Evolutionary conservation across 2,329 filamentous ascomycete species (phyloP), one percentile per base, ranked within the genome.

Genomic region (Helotiales sp.): DNA sequence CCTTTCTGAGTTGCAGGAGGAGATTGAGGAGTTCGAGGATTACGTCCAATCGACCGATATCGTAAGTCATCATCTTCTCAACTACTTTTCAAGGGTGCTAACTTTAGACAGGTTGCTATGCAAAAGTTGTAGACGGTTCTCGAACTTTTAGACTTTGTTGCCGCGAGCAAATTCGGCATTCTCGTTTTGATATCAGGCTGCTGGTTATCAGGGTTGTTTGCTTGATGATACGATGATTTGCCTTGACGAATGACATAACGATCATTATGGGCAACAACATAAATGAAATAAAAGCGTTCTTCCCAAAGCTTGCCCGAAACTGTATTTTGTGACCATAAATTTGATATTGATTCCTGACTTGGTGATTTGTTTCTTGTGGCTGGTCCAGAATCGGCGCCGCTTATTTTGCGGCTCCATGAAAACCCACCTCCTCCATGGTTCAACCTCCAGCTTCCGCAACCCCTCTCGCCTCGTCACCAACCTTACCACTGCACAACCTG

Each of bases 11-110:
- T 90, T 99, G 75, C 89, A 97, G 87, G 89, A 93, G 80, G 78
- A 92, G 85, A 96, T 98, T 77, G 87, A 54, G 50, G 92, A 87
- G 75, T 87, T 94, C 77, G 96, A 98, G 86, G 96, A 99, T 81
- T 91, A 93, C 81, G 93, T 99, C 79, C 96, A 99, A 89, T 97
- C 93, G 75, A 90, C 91, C 76, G 96, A 98, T 81, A 81, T 97
- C 78, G 90, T 86, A 81, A 80, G 84, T 79, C 70, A 17, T 13
- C 37, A 24, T 45, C 55, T 32, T 17, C 22, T 20, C 22, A 47
- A 54, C 55, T 70, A 70, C 15, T n/a, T 10, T 55, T 17, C 2
- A 28, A 75, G 71, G 67, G 69, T 54, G 74, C 63, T 73, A 61
- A 70, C 49, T 45, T 3, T 65, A 67, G 67, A 67, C 54, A 83